phyloP scores from a whole-genome alignment of 805 yeast species.

The Myxozyma lipomycoides region DNA sequence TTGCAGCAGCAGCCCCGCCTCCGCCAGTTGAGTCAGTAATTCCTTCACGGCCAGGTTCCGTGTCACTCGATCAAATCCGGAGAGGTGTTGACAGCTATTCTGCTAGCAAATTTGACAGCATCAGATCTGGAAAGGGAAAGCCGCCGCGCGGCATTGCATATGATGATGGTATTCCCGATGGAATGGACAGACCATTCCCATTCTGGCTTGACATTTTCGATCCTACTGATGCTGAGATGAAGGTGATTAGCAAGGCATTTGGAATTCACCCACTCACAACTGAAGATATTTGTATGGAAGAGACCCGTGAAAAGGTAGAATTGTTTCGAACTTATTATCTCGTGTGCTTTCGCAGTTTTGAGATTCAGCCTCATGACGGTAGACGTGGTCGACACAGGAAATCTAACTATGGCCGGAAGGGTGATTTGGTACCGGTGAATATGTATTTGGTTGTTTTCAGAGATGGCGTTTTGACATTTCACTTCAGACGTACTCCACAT shows the following conservation, averaged over 20 bases:
- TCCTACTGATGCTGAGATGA: conserved; percentile 97
- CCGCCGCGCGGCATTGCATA: conserved; percentile 56
- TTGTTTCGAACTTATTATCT: conserved; percentile 85
- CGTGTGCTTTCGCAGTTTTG: conserved; percentile 82
- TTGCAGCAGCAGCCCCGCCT: neutral
- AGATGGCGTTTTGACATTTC: conserved; percentile 83
- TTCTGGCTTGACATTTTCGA: conserved; percentile 83
- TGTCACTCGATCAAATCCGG: neutral
- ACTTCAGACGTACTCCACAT: conserved; percentile 91
- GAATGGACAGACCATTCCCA: conserved; percentile 16
- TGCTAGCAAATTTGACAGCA: neutral
- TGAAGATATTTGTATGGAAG: conserved; percentile 90
- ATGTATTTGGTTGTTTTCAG: conserved; percentile 90
- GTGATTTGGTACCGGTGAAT: conserved; percentile 68
- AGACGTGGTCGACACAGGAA: conserved; percentile 27
- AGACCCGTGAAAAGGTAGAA: conserved; percentile 93
- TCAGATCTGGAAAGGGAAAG: conserved; percentile 48
- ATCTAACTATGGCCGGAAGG: conserved; percentile 19
- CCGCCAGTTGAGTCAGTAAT: too few species aligned
- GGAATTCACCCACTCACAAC: conserved; percentile 96
- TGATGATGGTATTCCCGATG: conserved; percentile 7
- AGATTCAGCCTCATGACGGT: conserved; percentile 51
- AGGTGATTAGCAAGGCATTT: conserved; percentile 80
- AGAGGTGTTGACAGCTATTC: neutral
- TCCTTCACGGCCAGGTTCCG: neutral